phyloP scores from a whole-genome alignment of 2,329 filamentous ascomycete species.

The Pestalotiopsis fici region DNA sequence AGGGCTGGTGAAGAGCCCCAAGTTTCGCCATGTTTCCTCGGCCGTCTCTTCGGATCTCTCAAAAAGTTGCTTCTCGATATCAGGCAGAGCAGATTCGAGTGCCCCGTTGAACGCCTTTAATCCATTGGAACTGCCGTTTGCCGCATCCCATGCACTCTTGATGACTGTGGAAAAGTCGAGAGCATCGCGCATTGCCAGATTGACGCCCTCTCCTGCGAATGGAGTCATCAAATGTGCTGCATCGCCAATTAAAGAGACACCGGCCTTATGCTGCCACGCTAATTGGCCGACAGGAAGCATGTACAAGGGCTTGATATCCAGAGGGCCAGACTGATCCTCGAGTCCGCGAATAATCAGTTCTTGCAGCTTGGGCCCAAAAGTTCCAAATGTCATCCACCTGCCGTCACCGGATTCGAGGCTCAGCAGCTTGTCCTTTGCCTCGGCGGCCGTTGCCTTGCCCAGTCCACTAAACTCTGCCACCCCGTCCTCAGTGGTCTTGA shows the following conservation, averaged over 20 bases:
- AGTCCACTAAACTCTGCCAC: conserved; percentile 16
- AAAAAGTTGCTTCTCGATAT: not conserved
- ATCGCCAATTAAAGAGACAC: conserved; percentile 53
- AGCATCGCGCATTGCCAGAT: conserved; percentile 47
- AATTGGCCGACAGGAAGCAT: conserved; percentile 23
- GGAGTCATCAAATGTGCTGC: conserved; percentile 51
- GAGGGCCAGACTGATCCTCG: not conserved
- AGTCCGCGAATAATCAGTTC: not conserved
- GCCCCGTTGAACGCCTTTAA: not conserved
- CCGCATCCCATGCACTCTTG: not conserved
- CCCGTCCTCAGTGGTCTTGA: conserved; percentile 25
- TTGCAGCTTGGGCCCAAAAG: not conserved
- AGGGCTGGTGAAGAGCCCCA: not conserved
- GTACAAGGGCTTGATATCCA: conserved; percentile 15
- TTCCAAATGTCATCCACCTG: not conserved
- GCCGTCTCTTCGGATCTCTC: not conserved
- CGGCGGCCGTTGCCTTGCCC: not conserved
- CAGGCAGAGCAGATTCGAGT: not conserved
- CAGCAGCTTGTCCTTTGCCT: conserved; percentile 4
- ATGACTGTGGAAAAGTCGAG: conserved; percentile 31
- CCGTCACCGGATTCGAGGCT: not conserved
- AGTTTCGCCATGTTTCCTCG: not conserved
- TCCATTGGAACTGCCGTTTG: not conserved
- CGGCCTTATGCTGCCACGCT: conserved; percentile 26
- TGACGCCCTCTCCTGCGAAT: conserved; percentile 50